Conservation (phyloP, 345 rosid species). For the Kernera saxatilis region DNA sequence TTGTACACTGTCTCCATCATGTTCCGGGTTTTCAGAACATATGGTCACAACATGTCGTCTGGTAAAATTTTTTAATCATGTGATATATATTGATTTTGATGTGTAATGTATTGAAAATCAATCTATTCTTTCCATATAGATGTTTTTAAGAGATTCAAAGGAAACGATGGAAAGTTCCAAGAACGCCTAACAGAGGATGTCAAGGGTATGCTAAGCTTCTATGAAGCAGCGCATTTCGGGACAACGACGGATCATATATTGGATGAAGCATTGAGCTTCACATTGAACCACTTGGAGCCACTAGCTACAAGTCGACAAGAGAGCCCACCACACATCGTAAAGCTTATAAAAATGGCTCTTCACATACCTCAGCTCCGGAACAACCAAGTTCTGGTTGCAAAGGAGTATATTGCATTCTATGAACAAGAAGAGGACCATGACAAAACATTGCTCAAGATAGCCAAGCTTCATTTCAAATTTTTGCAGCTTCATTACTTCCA, state of each 20-base stretch:
- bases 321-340: neutral
- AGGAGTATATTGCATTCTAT: conserved; percentile 5
- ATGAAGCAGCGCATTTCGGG: conserved; percentile 35
- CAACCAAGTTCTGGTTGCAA: neutral
- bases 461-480: conserved; percentile 9
- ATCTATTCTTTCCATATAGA: no score
- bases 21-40: neutral
- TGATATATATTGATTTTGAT: no score
- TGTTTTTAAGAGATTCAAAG: conserved; percentile 31
- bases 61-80: no score
- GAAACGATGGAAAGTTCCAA: conserved; percentile 13
- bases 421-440: conserved; percentile 4
- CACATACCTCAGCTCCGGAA: conserved; percentile 11
- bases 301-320: neutral
- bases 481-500: conserved; percentile 6
- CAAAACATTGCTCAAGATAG: neutral
- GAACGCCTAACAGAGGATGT: conserved; percentile 4
- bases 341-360: neutral
- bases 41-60: neutral
- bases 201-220: conserved; percentile 32
- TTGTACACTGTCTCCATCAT: conserved; percentile 4
- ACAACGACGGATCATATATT: conserved; percentile 28
- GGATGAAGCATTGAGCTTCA: conserved; percentile 28
- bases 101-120: no score
- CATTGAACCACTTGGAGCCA: neutral